These are phyloP conservation scores for Rhodotorula taiwanensis DNA, from an alignment of 768 basidiomycete genomes.

Conservation along the genomic window DNA sequence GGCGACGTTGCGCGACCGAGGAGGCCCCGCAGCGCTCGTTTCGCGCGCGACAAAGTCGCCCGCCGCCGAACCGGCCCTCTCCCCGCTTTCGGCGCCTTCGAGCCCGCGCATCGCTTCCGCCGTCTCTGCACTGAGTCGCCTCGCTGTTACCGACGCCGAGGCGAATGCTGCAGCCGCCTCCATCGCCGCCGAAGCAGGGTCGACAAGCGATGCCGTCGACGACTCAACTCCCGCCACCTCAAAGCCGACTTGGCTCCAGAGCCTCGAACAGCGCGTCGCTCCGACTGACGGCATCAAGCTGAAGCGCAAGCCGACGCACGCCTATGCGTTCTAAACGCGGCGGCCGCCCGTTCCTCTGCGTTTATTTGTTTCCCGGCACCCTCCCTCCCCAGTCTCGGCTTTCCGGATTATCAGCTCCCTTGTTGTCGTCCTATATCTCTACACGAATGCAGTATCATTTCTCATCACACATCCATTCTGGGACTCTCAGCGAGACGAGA, in stretches of 20 bases:
- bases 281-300: background rate
- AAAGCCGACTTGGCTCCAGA: background rate
- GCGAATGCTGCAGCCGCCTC: background rate
- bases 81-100: conserved; percentile 1
- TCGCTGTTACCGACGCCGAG: too few relatives aligned
- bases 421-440: too few relatives aligned
- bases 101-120: background rate
- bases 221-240: too few relatives aligned
- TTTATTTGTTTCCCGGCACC: too few relatives aligned
- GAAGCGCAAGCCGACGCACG: background rate
- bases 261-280: background rate
- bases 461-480: too few relatives aligned
- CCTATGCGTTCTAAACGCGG: conserved; percentile 7
- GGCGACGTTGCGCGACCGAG: background rate
- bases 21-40: background rate
- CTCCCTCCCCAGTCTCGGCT: too few relatives aligned
- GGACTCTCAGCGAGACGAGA: too few relatives aligned
- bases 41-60: background rate
- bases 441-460: too few relatives aligned
- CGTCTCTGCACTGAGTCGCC: too few relatives aligned
- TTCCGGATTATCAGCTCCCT: too few relatives aligned
- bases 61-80: background rate
- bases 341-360: too few relatives aligned
- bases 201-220: background rate
- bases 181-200: background rate